Evolutionary conservation across 345 rosid genomes (phyloP), one percentile per base, ranked within the genome.

Genomic region (Eucalyptus shirleyi): DNA sequence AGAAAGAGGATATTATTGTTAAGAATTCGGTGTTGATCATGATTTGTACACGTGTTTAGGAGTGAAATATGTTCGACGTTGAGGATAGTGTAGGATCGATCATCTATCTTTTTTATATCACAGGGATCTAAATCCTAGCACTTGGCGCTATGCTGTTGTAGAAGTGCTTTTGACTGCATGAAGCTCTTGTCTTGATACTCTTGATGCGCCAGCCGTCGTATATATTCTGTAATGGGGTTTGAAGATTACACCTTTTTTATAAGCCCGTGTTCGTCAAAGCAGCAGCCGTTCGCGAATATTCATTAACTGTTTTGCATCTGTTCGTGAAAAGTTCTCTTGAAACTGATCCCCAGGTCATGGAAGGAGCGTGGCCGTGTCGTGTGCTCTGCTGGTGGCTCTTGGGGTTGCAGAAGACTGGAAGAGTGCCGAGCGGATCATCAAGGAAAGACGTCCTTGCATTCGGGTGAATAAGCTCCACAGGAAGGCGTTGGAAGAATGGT

Each of bases 281-380:
- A 26, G 65, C 65, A 53, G 69, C 40, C 40, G 14, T 37, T 26
- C 16, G 49, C n/a, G 85, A 23, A 37, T 14, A 26, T 53, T 23
- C 21, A 16, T 2, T 4, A 7, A 72, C 12, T 80, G 32, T 44
- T 72, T 44, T 55, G 42, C 32, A 6, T 44, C 32, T 37, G 53
- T 30, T 26, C 7, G 23, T 87, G 50, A 49, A n/a, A 34, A 19
- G 7, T 40, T 50, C 65, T 51, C 45, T 60, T 16, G 19, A n/a
- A 18, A 85, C 88, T 53, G n/a, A 89, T 87, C 30, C 45, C 21
- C 81, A 95, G 98, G 98, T 91, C 98, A 94, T 90, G 98, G 98
- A 89, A 93, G 98, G 92, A 96, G 98, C 86, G 97, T 93, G 67
- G 96, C 96, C 5, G 96, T 96, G 88, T 89, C 87, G 86, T 96